A percentile compares a stretch with the other conserved stretches of the same genome.
Evolutionary conservation across 345 rosid genomes (phyloP).

Genomic region (Psidium guajava): DNA sequence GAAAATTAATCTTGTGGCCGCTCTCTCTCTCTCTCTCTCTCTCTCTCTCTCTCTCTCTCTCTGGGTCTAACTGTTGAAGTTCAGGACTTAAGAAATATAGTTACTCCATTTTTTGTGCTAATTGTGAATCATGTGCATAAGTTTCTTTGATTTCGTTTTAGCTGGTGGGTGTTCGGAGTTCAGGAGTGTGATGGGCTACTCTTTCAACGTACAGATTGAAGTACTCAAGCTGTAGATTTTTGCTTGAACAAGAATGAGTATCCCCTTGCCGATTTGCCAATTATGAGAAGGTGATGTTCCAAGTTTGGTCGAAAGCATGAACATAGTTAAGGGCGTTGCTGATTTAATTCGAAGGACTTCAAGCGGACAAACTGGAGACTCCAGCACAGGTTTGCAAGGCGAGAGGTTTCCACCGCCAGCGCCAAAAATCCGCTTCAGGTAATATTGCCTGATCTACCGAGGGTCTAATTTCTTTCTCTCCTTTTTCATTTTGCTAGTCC

Average conservation of each 20-base stretch:
- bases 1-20: neutral
- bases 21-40: neutral
- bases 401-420: slow-evolving; percentile 46
- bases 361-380: slow-evolving; percentile 30
- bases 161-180: neutral
- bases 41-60: neutral
- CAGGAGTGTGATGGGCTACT: neutral
- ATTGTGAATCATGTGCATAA: neutral
- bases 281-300: neutral
- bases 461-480: neutral
- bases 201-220: neutral
- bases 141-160: neutral
- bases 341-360: slow-evolving; percentile 65
- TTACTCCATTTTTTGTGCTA: neutral
- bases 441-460: neutral
- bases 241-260: neutral
- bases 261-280: neutral
- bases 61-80: neutral
- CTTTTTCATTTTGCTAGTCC: neutral
- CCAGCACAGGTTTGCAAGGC: slow-evolving; percentile 18
- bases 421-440: slow-evolving; percentile 52
- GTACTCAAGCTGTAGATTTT: neutral
- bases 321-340: slow-evolving; percentile 71
- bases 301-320: slow-evolving; percentile 28
- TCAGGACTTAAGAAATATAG: neutral